phyloP scores from a whole-genome alignment of 768 basidiomycete species.

The Collybiopsis luxurians region DNA sequence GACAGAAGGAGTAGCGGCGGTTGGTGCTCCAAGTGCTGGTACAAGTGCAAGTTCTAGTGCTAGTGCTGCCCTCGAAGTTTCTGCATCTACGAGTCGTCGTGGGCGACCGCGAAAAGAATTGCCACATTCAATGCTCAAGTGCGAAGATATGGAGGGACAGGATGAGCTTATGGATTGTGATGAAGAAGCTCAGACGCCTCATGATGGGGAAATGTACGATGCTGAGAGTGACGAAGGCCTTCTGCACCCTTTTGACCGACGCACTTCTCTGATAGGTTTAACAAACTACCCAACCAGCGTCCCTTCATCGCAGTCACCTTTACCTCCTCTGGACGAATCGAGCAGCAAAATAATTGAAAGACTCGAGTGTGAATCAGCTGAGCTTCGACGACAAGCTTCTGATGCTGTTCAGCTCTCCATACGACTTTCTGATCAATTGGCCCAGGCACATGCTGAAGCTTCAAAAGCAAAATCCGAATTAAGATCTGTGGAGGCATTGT shows the following conservation, averaged over 20 bases:
- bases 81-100: conserved; percentile 9
- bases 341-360: conserved; percentile 46
- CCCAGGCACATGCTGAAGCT: conserved; percentile 60
- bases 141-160: conserved; percentile 25
- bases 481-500: conserved; percentile 49
- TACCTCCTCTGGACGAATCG: conserved; percentile 21
- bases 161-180: conserved; percentile 19
- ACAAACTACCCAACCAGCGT: conserved; percentile 16
- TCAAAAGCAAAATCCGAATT: conserved; percentile 53
- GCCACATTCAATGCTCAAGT: conserved; percentile 34
- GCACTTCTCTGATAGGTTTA: conserved; percentile 36
- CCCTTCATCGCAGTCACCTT: conserved; percentile 22
- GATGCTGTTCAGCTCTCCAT: conserved; percentile 66
- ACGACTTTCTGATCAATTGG: conserved; percentile 68
- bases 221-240: conserved; percentile 57
- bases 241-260: conserved; percentile 41
- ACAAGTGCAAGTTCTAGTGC: background rate
- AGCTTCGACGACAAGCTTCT: conserved; percentile 61
- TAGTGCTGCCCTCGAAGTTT: background rate
- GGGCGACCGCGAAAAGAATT: conserved; percentile 19
- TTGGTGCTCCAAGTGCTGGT: background rate
- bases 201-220: conserved; percentile 53
- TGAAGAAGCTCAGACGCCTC: conserved; percentile 13
- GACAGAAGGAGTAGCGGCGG: background rate
- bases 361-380: conserved; percentile 63